Percentiles rank a stretch among this genome's conserved stretches.
These are phyloP conservation scores for Mycena alexandri DNA, from an alignment of 768 basidiomycete species.

Conservation along the genomic window DNA sequence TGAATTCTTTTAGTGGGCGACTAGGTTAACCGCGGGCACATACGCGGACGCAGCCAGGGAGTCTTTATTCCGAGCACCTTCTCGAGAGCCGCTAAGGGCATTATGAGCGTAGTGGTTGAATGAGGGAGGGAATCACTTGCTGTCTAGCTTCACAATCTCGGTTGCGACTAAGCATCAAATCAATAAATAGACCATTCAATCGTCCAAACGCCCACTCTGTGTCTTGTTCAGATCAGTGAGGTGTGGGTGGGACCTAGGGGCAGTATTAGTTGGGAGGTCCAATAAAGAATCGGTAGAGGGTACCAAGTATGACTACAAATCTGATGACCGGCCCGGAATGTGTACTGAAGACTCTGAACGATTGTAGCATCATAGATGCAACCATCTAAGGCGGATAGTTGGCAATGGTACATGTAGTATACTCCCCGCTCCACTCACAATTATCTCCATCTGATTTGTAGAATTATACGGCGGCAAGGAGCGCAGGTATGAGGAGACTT, in stretches of 20 bases:
- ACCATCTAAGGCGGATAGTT: conserved; percentile 33
- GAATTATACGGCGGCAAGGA: background rate
- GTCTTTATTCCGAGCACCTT: conserved; percentile 43
- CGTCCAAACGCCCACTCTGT: conserved; percentile 26
- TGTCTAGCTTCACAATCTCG: conserved; percentile 21
- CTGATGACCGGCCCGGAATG: conserved; percentile 45
- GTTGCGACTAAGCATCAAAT: conserved; percentile 6
- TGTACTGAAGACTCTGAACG: conserved; percentile 35
- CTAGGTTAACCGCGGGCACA: background rate
- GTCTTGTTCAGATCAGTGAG: conserved; percentile 35
- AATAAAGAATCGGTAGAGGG: no score
- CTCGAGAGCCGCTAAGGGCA: conserved; percentile 39
- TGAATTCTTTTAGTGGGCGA: background rate
- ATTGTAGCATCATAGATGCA: conserved; percentile 43
- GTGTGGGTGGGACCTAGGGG: conserved; percentile 40
- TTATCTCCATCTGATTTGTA: conserved; percentile 37
- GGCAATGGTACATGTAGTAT: background rate
- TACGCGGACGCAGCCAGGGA: conserved; percentile 46
- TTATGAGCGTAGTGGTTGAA: no score
- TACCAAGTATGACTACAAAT: conserved; percentile 48
- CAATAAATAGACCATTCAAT: background rate
- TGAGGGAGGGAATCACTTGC: background rate
- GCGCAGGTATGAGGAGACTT: conserved; percentile 1
- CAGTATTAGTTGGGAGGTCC: no score
- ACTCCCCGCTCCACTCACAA: conserved; percentile 11